phyloP scores from a whole-genome alignment of 257 asterid species.

The Echites panduratus region DNA sequence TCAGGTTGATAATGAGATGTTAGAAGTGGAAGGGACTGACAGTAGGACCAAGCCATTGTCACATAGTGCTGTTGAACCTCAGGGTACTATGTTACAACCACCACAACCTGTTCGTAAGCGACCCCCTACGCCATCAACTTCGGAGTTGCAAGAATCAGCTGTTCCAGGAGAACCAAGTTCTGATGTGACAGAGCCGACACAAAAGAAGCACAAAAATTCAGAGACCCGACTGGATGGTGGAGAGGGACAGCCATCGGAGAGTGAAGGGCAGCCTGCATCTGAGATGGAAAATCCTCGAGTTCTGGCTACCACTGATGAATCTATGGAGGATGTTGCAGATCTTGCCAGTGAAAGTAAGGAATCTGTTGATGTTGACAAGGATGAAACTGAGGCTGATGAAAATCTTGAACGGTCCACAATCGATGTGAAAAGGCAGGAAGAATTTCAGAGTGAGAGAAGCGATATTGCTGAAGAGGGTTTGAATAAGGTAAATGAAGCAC shows the following conservation, averaged over 20 bases:
- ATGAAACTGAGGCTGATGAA: slow-evolving; percentile 37
- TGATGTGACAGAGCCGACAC: slow-evolving; percentile 42
- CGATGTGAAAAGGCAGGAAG: slow-evolving; percentile 35
- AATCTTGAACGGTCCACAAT: slow-evolving; percentile 48
- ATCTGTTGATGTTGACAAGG: slow-evolving; percentile 42
- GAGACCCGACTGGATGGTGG: slow-evolving; percentile 43
- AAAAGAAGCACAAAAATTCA: slow-evolving; percentile 52
- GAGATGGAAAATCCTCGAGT: slow-evolving; percentile 33
- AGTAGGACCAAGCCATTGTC: slow-evolving; percentile 23
- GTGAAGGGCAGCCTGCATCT: slow-evolving; percentile 36
- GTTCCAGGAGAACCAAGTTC: slow-evolving; percentile 48
- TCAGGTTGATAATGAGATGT: slow-evolving; percentile 70
- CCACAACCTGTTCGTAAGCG: slow-evolving; percentile 55
- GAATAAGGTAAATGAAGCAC: slow-evolving; percentile 35
- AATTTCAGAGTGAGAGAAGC: slow-evolving; percentile 40
- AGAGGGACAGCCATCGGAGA: slow-evolving; percentile 14
- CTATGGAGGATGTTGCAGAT: slow-evolving; percentile 40
- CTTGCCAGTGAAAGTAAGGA: slow-evolving; percentile 36
- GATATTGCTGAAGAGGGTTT: slow-evolving; percentile 38
- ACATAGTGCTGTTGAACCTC: slow-evolving; percentile 41
- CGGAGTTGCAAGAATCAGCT: slow-evolving; percentile 40
- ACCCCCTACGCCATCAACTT: slow-evolving; percentile 33
- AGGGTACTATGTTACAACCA: slow-evolving; percentile 27
- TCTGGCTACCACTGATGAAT: slow-evolving; percentile 35
- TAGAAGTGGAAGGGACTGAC: slow-evolving; percentile 57